Evolutionary conservation across 2,329 filamentous ascomycete genomes (phyloP).

Genomic region (Monosporascus cannonballus): DNA sequence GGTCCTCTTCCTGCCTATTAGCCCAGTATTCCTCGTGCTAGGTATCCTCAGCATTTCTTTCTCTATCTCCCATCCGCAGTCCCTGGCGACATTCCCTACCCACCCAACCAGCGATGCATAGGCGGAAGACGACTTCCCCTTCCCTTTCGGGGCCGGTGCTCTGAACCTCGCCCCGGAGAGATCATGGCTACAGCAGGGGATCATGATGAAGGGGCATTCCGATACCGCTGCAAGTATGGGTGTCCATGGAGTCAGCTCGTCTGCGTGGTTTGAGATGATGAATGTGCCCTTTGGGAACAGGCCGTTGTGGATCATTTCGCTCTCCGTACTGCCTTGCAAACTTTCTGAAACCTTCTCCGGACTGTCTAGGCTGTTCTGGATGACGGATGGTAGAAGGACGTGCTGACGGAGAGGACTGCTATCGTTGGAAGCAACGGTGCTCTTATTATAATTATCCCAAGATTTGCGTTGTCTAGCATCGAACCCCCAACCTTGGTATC

Average conservation of each 20-base stretch:
- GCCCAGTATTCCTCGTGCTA: slow-evolving; percentile 78
- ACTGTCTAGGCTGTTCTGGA: slow-evolving; percentile 17
- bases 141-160: slow-evolving; percentile 50
- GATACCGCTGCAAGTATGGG: slow-evolving; percentile 77
- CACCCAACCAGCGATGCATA: slow-evolving; percentile 82
- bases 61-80: slow-evolving; percentile 71
- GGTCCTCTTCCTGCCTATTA: slow-evolving; percentile 59
- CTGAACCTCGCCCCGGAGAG: slow-evolving; percentile 72
- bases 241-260: slow-evolving; percentile 94
- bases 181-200: slow-evolving; percentile 91
- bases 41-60: slow-evolving; percentile 86
- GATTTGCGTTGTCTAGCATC: slow-evolving; percentile 83
- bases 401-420: slow-evolving; percentile 34
- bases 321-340: slow-evolving; percentile 8
- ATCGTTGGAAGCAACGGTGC: slow-evolving; percentile 10
- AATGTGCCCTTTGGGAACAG: slow-evolving; percentile 71
- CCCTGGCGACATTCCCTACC: slow-evolving; percentile 61
- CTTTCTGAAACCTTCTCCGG: slow-evolving; percentile 8
- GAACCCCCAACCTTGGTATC: slow-evolving; percentile 83
- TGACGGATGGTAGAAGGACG: slow-evolving; percentile 43
- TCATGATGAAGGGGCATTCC: slow-evolving; percentile 77
- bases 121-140: slow-evolving; percentile 54
- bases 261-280: slow-evolving; percentile 94
- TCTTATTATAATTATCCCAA: slow-evolving; percentile 64
- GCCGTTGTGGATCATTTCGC: slow-evolving; percentile 47